Evolutionary conservation across 2,329 filamentous ascomycete species (phyloP), one percentile per base, ranked within the genome.

Genomic region (Aspergillus fumigatiaffinis): DNA sequence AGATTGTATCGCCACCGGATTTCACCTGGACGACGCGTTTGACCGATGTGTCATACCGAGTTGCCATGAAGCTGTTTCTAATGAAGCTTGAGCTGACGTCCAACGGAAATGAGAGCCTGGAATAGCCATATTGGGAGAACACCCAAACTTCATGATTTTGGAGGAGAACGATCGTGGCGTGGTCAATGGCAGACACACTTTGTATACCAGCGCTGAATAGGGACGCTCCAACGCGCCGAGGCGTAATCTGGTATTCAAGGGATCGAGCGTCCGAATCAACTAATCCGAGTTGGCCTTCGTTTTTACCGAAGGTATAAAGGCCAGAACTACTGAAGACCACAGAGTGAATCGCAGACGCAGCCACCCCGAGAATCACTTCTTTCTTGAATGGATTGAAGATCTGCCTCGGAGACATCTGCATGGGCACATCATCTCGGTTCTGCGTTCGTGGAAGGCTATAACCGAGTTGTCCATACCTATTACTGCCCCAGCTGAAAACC

Each of bases 251-350:
- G n/a, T 88, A 78, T 64, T 94, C 90, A 4, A 97, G 82, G 0
- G 92, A 97, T 49, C 92, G 86, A 26, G 94, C 95, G 74, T 97
- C 93, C 0, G 94, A 93, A 71, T 97, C 94, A 77, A 97, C 92
- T 53, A 99, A 82, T 4, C 92, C 94, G 50, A 99, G 83, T 72
- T 99, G 94, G 1, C 94, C 94, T 65, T 92, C 87, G 66, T 97
- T 99, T 67, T 94, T 95, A 23, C 94, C 94, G 82, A 96, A 99
- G 2, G 91, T 96, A 70, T 90, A 99, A 1, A 99, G 77, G 1
- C 91, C 90, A 0, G 86, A 85, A 1, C 84, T 82, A 0, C 91
- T 97, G 68, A 94, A 89, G 0, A 91, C 91, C 3, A 95, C 92
- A 0, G 94, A 97, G 74, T 99, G 94, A 42, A 96, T 87, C 0